These are phyloP conservation scores for Cryptococcus maquisensis DNA, from an alignment of 1,284 basidiomycete species.

Conservation along the genomic window DNA sequence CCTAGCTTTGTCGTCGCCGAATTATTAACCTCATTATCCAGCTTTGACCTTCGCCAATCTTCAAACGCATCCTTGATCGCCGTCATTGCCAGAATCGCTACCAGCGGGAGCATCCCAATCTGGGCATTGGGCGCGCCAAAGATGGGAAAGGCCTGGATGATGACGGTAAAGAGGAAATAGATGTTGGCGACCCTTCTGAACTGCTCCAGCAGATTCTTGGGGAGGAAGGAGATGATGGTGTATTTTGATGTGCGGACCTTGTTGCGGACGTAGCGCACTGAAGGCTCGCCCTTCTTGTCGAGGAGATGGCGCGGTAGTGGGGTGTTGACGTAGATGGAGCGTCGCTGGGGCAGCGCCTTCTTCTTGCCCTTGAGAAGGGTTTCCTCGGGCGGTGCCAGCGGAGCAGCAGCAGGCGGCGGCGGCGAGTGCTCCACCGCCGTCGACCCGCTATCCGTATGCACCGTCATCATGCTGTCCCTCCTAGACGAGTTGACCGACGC, in stretches of 20 bases:
- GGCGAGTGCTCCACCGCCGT: neutral
- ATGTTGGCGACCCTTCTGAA: slow-evolving; percentile 87
- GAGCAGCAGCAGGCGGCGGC: neutral
- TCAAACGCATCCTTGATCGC: slow-evolving; percentile 93
- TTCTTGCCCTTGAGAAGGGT: slow-evolving; percentile 6
- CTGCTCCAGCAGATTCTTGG: slow-evolving; percentile 90
- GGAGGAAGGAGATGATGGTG: slow-evolving; percentile 83
- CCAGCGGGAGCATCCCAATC: slow-evolving; percentile 78
- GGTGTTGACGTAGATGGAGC: slow-evolving; percentile 75
- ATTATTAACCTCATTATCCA: slow-evolving; percentile 68
- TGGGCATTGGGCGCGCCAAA: slow-evolving; percentile 84
- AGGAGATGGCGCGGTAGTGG: slow-evolving; percentile 27
- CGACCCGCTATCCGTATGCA: neutral
- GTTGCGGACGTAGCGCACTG: slow-evolving; percentile 75
- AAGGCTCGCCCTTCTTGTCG: slow-evolving; percentile 63
- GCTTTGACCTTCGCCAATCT: slow-evolving; percentile 78
- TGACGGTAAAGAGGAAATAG: slow-evolving; percentile 80
- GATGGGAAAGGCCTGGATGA: slow-evolving; percentile 83
- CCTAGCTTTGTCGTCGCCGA: slow-evolving; percentile 52
- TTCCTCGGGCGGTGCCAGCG: neutral
- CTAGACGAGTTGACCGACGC: neutral
- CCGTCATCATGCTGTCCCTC: neutral
- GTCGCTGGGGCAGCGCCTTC: slow-evolving; percentile 45
- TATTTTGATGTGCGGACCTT: slow-evolving; percentile 96
- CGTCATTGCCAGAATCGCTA: slow-evolving; percentile 82